Base-by-base conservation (phyloP, 148 eudicot species). In the Pouteria glomerata region DNA sequence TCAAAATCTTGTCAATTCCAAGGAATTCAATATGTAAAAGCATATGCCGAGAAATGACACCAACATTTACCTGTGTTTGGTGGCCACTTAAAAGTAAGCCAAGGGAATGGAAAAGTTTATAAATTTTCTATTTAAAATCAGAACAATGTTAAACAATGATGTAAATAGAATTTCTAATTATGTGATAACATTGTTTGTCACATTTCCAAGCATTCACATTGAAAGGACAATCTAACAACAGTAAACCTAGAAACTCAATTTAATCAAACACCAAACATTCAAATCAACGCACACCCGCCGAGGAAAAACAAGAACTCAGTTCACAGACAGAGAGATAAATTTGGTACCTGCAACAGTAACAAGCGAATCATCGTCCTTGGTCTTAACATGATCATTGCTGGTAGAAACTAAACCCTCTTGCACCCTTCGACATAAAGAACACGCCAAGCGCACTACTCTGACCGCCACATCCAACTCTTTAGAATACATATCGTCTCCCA, bases 321-420 rank as follows among this genome's bases (percentile, higher is more conserved):
- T 52, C 67, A 58, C 33, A 30, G 33, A 39, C 21, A 45, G 14
- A 73, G 44, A 62, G 14, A 56, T 48, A 60, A 57, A 19, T 13
- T 29, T 52, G 72, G 35, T 72, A 88, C 97, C 97, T 57, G 98
- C 98, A 70, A 95, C 82, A 78, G 98, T 95, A 68, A 91, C 97
- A 48, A 83, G 96, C 35, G 97, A 91, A 81, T 95, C 85, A 71
- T 95, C 97, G 47, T 85, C 90, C 78, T 95, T 91, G 70, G 88
- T 84, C 72, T 78, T 70, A 44, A 95, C 87, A 44, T 86, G 87
- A 69, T 84, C 72, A 61, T 30, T 61, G 61, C 45, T 73, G 0
- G 82, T 1, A 72, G 89, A 84, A 73, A 88, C 51, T 79, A 91
- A 67, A 39, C 77, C 79, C 47, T 68, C 66, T 64, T 94, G 98